phyloP scores from a whole-genome alignment of 225 moss, liverwort and hornwort genomes.

The Marchantia paleacea region DNA sequence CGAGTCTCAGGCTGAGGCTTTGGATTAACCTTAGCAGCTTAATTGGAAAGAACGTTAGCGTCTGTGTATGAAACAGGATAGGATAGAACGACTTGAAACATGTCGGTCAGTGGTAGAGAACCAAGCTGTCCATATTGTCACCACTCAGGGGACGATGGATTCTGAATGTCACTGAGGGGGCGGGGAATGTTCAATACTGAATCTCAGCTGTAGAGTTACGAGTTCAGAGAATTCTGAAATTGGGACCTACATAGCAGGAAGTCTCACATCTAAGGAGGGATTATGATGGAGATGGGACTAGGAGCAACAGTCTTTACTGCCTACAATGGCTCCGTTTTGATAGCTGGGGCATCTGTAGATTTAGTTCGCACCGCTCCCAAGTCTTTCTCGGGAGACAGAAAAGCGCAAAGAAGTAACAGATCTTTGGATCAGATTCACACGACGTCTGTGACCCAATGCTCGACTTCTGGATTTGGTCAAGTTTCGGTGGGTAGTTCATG shows the following conservation, averaged over 20 bases:
- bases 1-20: no score
- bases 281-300: conserved; percentile 29
- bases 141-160: neutral
- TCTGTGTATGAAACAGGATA: neutral
- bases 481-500: neutral
- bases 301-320: neutral
- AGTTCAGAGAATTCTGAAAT: neutral
- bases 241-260: neutral
- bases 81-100: neutral
- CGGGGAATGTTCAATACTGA: neutral
- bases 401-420: neutral
- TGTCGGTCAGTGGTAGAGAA: neutral
- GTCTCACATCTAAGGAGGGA: neutral
- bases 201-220: neutral
- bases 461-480: conserved; percentile 24
- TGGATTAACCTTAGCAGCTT: no score
- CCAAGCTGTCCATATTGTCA: neutral
- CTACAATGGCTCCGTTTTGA: neutral
- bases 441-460: conserved; percentile 19
- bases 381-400: conserved; percentile 10
- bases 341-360: neutral
- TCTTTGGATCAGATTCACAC: neutral
- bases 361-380: neutral
- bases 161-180: no score
- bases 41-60: neutral